Conservation (phyloP, 1,139 yeast species). For the Yamadazyma kanchanaburiensis region DNA sequence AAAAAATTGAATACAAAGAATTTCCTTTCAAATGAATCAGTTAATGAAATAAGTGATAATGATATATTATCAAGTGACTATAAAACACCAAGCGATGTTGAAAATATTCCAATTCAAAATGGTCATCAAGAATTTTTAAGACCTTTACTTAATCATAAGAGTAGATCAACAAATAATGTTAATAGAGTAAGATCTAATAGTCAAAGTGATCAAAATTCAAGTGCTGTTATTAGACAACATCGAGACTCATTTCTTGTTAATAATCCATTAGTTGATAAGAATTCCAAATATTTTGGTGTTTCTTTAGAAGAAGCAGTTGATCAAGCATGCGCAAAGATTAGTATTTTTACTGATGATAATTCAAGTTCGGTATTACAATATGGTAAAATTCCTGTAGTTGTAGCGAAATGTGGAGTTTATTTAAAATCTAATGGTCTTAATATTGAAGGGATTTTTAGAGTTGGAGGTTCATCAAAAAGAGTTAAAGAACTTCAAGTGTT, state of each 20-base stretch:
- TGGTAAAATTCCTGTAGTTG: constrained; percentile 84
- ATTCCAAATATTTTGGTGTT: constrained; percentile 77
- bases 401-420: constrained; percentile 90
- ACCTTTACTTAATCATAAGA: constrained; percentile 48
- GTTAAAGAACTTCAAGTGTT: constrained; percentile 80
- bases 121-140: constrained; percentile 33
- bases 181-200: constrained; percentile 39
- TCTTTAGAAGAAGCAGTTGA: constrained; percentile 67
- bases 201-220: constrained; percentile 22
- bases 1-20: constrained; percentile 41
- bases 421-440: constrained; percentile 72
- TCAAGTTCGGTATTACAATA: constrained; percentile 57
- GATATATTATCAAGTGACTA: constrained; percentile 16
- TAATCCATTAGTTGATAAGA: constrained; percentile 43
- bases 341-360: constrained; percentile 53
- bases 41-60: constrained; percentile 36
- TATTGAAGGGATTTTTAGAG: constrained; percentile 89
- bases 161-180: constrained; percentile 49
- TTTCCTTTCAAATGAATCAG: constrained; percentile 37
- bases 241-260: constrained; percentile 53
- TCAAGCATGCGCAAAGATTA: constrained; percentile 73
- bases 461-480: constrained; percentile 88
- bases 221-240: constrained; percentile 41
- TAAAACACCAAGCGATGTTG: constrained; percentile 19
- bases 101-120: constrained; percentile 12